phyloP scores from a whole-genome alignment of 371 early-diverging fungal species.

The Lichtheimia ramosa region DNA sequence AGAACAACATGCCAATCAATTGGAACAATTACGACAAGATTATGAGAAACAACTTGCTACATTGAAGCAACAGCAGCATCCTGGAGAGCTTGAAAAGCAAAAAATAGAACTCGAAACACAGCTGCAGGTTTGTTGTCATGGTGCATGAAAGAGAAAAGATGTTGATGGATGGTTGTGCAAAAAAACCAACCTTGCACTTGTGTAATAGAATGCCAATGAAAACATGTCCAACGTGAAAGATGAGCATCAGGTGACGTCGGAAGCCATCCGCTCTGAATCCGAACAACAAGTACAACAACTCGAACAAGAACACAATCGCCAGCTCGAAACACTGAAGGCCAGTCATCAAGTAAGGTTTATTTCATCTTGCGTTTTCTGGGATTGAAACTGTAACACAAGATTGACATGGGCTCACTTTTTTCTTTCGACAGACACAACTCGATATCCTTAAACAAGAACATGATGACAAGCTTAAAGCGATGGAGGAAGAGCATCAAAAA shows the following conservation, averaged over 20 bases:
- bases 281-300: not conserved
- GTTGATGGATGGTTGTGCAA: not conserved
- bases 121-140: conserved; percentile 1
- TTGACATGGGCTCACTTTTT: conserved; percentile 2
- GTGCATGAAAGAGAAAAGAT: not conserved
- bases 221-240: not conserved
- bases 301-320: conserved; percentile 1
- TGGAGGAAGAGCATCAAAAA: conserved; percentile 4
- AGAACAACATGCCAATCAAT: conserved; percentile 16
- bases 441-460: conserved; percentile 12
- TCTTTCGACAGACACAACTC: conserved; percentile 9
- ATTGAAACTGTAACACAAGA: not conserved
- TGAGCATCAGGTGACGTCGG: not conserved
- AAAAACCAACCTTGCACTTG: not conserved
- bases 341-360: conserved; percentile 7
- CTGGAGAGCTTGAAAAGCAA: conserved; percentile 11
- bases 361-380: not conserved
- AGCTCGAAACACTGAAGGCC: conserved; percentile 3
- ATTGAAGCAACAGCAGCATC: conserved; percentile 4
- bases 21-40: conserved; percentile 9
- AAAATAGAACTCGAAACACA: conserved; percentile 10
- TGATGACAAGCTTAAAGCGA: conserved; percentile 8
- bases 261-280: not conserved
- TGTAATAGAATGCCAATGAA: conserved; percentile 2
- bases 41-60: conserved; percentile 14